phyloP scores from a whole-genome alignment of 1,284 basidiomycete genomes.

The Takashimella tepidaria region DNA sequence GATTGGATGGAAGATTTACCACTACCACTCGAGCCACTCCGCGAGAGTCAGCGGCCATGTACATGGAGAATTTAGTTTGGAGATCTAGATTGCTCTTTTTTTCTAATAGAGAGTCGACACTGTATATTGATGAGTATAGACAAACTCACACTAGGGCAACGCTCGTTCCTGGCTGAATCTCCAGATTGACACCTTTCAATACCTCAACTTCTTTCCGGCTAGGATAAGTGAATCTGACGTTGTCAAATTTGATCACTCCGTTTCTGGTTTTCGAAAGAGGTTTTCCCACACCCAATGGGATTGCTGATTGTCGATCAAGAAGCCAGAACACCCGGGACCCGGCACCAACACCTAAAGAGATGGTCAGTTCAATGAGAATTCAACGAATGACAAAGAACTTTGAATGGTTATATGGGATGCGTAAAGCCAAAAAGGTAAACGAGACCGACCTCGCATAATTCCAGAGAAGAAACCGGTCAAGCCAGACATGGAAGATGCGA shows the following conservation, averaged over 20 bases:
- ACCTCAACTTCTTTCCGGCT: conserved; percentile 71
- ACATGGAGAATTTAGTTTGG: too few relatives aligned
- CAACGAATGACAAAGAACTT: too few relatives aligned
- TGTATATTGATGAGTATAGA: not conserved
- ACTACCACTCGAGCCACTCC: conserved; percentile 78
- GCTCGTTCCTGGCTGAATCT: conserved; percentile 73
- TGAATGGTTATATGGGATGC: too few relatives aligned
- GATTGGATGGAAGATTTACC: conserved; percentile 90
- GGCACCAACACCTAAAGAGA: conserved; percentile 84
- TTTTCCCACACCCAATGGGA: conserved; percentile 61
- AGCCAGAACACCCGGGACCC: conserved; percentile 89
- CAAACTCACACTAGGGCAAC: conserved; percentile 79
- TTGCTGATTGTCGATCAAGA: conserved; percentile 70
- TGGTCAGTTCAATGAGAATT: too few relatives aligned
- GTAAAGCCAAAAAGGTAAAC: conserved; percentile 9
- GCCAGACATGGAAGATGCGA: conserved; percentile 48
- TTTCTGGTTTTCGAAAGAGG: conserved; percentile 55
- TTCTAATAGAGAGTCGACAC: not conserved
- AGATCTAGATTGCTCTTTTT: too few relatives aligned
- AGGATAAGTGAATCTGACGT: conserved; percentile 80
- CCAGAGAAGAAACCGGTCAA: conserved; percentile 50
- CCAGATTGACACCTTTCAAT: conserved; percentile 70
- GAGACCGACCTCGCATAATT: conserved; percentile 42
- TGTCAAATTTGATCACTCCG: conserved; percentile 69
- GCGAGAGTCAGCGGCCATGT: too few relatives aligned